Base-by-base conservation (phyloP, 345 rosid species). In the Psidium friedrichsthalianum region DNA sequence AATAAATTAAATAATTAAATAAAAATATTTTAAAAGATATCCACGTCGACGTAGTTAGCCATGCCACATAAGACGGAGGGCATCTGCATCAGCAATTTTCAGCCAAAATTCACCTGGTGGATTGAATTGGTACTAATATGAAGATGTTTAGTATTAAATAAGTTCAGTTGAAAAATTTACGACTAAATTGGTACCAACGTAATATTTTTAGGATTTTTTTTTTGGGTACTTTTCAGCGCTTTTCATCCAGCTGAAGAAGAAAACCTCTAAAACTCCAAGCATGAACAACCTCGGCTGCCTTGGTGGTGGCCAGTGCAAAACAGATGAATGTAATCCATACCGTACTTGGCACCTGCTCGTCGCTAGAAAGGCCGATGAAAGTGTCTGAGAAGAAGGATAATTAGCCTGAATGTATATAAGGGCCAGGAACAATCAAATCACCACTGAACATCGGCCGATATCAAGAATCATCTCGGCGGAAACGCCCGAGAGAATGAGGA, bases 41-140 rank as follows among this genome's bases (percentile, higher is more conserved):
- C 4, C 4, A 51, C 4, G 11, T 51, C 3, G 2, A 2, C 1
- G 52, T 36, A 36, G n/a, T 51, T 11, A 51, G 14, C 2, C 3
- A 3, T 51, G 52, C 14, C 52, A 11, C 4, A 1, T 51, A 51
- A 1, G 52, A 11, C 4, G 52, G 3, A 2, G 1, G 4, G 3
- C 3, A 4, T 51, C 52, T 2, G 11, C 4, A 13, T 51, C 14
- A 51, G 14, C 0, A 11, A 51, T 51, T 51, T 51, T 51, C 4
- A 51, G 4, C 1, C 1, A 51, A 51, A 51, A 51, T 2, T 51
- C 4, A 3, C 14, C 2, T 4, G 0, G 3, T 51, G 4, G 13
- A 51, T 13, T 51, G 3, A 51, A 51, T 51, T 10, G 14, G 4
- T 51, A 51, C 47, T 44, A 51, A 51, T 51, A 10, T 10, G 14